Conservation (phyloP, 2,329 filamentous ascomycete species). For the Raffaelea ambrosiae region DNA sequence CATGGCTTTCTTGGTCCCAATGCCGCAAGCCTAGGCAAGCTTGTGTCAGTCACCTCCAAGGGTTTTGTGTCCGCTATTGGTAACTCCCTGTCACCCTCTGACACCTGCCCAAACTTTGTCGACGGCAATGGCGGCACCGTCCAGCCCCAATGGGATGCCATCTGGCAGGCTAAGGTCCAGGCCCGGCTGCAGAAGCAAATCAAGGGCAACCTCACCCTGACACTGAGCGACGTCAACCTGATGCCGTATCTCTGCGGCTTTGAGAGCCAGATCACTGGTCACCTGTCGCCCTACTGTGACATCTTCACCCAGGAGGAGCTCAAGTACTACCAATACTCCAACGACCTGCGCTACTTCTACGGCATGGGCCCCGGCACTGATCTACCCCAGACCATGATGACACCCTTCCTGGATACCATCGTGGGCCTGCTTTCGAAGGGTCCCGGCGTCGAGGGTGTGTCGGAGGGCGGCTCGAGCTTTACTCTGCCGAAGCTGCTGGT, state of each 20-base stretch:
- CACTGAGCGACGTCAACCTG: constrained; percentile 26
- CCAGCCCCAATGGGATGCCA: constrained; percentile 6
- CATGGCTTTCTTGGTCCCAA: constrained; percentile 52
- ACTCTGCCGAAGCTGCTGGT: constrained; percentile 48
- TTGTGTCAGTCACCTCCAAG: constrained; percentile 49
- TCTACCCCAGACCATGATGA: constrained; percentile 49
- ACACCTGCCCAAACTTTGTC: constrained; percentile 51
- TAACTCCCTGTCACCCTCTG: constrained; percentile 56
- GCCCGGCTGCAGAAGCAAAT: constrained; percentile 46
- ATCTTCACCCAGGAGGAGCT: constrained; percentile 56
- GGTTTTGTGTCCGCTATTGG: constrained; percentile 43
- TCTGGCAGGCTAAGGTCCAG: constrained; percentile 34
- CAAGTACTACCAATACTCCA: constrained; percentile 55
- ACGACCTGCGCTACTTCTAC: constrained; percentile 63
- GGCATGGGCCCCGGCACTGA: constrained; percentile 49
- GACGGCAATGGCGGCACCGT: constrained; percentile 46
- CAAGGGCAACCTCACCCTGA: constrained; percentile 43
- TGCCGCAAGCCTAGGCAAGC: constrained; percentile 41
- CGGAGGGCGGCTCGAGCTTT: constrained; percentile 35
- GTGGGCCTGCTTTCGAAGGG: constrained; percentile 43
- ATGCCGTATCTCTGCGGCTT: constrained; percentile 66
- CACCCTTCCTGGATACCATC: constrained; percentile 48
- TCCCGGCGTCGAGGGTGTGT: constrained; percentile 38
- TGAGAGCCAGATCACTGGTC: constrained; percentile 58
- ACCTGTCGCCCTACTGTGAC: constrained; percentile 52